Conservation (phyloP, 768 basidiomycete species). For the Fomitopsis serialis region DNA sequence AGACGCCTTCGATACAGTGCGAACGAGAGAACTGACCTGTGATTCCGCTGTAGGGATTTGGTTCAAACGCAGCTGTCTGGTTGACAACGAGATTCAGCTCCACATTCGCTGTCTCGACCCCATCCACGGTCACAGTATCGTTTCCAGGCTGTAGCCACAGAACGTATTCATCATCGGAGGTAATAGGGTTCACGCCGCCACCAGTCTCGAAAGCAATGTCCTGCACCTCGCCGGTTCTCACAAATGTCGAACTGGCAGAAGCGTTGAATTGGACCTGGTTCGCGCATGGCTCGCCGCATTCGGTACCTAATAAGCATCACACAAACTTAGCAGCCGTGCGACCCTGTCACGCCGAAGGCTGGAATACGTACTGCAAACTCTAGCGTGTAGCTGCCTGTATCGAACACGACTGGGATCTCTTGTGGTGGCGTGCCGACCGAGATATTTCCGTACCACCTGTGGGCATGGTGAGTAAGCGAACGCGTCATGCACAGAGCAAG, state of each 20-base stretch:
- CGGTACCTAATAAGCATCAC: conserved; percentile 46
- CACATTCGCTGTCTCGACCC: conserved; percentile 31
- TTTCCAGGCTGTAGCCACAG: conserved; percentile 39
- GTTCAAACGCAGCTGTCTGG: conserved; percentile 46
- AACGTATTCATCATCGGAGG: conserved; percentile 39
- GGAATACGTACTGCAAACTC: conserved; percentile 42
- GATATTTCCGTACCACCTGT: conserved; percentile 50
- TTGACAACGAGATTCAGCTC: conserved; percentile 46
- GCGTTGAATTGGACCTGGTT: conserved; percentile 44
- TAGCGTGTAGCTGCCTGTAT: conserved; percentile 45
- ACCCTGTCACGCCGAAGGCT: not conserved
- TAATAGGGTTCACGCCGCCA: conserved; percentile 47
- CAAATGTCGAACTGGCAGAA: conserved; percentile 45
- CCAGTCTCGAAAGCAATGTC: conserved; percentile 52
- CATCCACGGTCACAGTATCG: conserved; percentile 48
- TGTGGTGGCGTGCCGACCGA: conserved; percentile 54
- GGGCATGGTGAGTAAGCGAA: not conserved
- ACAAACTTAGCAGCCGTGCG: not conserved
- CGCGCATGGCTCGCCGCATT: conserved; percentile 39
- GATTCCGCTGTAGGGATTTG: conserved; percentile 54
- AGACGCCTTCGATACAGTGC: not conserved
- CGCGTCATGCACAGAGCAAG: not conserved
- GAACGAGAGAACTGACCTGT: conserved; percentile 30
- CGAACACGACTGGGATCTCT: conserved; percentile 43
- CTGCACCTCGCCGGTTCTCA: conserved; percentile 34